phyloP scores from a whole-genome alignment of 495 filamentous ascomycete genomes.

The Penicillium nucicola region DNA sequence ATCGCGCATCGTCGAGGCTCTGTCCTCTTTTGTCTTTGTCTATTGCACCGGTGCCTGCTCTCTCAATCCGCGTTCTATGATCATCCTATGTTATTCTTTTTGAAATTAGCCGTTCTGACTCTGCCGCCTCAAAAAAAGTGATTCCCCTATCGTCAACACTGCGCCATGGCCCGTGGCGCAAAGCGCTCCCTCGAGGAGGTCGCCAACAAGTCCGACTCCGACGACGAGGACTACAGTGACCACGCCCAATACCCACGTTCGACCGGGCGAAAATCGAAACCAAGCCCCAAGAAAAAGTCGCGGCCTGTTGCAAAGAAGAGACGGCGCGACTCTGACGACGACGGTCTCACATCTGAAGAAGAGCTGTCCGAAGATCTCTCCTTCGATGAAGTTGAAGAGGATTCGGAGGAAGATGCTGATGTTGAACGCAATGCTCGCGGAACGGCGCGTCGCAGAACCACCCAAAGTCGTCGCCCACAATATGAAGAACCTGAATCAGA shows the following conservation, averaged over 20 bases:
- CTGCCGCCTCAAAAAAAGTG: conserved; percentile 7
- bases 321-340: conserved; percentile 54
- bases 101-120: conserved; percentile 8
- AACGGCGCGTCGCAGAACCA: conserved; percentile 63
- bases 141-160: conserved; percentile 5
- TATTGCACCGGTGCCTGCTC: background rate
- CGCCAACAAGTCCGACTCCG: conserved; percentile 79
- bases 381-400: conserved; percentile 53
- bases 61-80: no score
- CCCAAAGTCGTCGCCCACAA: conserved; percentile 38
- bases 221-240: conserved; percentile 73
- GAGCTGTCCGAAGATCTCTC: conserved; percentile 44
- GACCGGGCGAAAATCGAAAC: conserved; percentile 35
- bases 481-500: conserved; percentile 35
- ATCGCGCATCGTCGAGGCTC: background rate
- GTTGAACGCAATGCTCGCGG: conserved; percentile 64
- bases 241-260: conserved; percentile 32
- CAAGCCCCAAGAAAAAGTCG: conserved; percentile 34
- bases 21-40: background rate
- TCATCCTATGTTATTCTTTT: background rate
- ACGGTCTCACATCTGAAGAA: conserved; percentile 63
- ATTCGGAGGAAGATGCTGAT: conserved; percentile 65
- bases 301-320: conserved; percentile 48
- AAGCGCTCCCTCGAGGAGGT: conserved; percentile 75
- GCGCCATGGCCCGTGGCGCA: conserved; percentile 43